Evolutionary conservation across 176 grass and related monocot species (phyloP).

Genomic region (Zoysia japonica): DNA sequence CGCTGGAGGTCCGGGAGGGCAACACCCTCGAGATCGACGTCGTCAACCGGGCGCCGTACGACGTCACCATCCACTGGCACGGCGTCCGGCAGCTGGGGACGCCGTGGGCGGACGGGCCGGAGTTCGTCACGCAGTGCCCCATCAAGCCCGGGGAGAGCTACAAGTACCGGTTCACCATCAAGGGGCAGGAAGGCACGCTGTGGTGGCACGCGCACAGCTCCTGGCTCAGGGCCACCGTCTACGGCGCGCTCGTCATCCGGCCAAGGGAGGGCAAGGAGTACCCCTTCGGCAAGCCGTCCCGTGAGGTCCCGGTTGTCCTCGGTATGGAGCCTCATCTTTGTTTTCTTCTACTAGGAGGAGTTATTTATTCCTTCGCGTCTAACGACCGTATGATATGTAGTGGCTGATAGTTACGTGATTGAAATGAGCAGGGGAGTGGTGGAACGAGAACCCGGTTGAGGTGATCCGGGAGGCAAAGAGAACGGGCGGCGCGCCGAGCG

Average conservation of each 20-base stretch:
- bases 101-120: constrained; percentile 92
- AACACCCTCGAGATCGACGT: constrained; percentile 61
- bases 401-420: not conserved
- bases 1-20: constrained; percentile 69
- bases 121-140: constrained; percentile 96
- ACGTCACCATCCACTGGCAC: constrained; percentile 78
- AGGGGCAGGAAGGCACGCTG: constrained; percentile 79
- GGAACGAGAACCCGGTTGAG: constrained; percentile 74
- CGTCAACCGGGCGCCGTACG: constrained; percentile 64
- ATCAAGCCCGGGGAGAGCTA: constrained; percentile 69
- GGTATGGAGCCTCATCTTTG: not conserved
- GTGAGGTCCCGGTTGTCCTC: constrained; percentile 68
- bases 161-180: constrained; percentile 79
- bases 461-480: constrained; percentile 63
- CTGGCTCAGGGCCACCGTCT: constrained; percentile 88
- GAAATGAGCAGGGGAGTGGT: constrained; percentile 69
- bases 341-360: not conserved
- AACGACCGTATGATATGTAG: not conserved
- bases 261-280: constrained; percentile 47
- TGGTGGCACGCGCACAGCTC: constrained; percentile 98
- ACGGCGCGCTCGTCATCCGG: constrained; percentile 75
- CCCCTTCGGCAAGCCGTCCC: constrained; percentile 51
- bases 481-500: constrained; percentile 62
- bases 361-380: not conserved
- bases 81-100: constrained; percentile 83